These are phyloP conservation scores for Suillus plorans DNA, from an alignment of 768 basidiomycete species.

Conservation along the genomic window DNA sequence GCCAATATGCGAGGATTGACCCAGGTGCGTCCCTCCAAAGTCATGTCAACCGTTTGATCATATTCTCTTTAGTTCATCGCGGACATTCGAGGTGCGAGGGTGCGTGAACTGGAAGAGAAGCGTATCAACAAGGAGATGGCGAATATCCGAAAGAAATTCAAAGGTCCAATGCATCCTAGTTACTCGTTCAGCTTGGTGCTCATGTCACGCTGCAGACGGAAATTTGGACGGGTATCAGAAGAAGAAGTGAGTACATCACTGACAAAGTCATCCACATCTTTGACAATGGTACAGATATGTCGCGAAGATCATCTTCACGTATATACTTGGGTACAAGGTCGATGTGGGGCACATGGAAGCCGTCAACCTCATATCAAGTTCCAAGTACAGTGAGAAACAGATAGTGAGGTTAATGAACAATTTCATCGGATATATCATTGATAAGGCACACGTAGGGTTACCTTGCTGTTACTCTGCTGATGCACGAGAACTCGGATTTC, in stretches of 20 bases:
- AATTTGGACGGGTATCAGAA: slow-evolving; percentile 90
- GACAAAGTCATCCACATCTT: slow-evolving; percentile 10
- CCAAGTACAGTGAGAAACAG: slow-evolving; percentile 98
- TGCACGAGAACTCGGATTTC: slow-evolving; percentile 99
- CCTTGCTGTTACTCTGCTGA: slow-evolving; percentile 91
- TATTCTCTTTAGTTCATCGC: slow-evolving; percentile 80
- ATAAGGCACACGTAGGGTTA: slow-evolving; percentile 66
- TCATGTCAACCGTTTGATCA: background rate
- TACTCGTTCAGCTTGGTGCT: slow-evolving; percentile 5
- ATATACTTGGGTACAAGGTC: slow-evolving; percentile 98
- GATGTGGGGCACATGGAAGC: slow-evolving; percentile 99
- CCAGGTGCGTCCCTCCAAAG: slow-evolving; percentile 54
- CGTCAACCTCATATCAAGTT: slow-evolving; percentile 93
- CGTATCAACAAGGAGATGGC: slow-evolving; percentile 99
- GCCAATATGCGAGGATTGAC: slow-evolving; percentile 90
- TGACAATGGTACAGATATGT: slow-evolving; percentile 69
- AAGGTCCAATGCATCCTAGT: slow-evolving; percentile 52
- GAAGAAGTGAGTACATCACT: slow-evolving; percentile 67
- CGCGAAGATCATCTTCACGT: slow-evolving; percentile 98
- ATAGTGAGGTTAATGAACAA: slow-evolving; percentile 61
- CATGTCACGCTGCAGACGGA: slow-evolving; percentile 52
- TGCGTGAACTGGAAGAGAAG: slow-evolving; percentile 97
- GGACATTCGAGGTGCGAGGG: slow-evolving; percentile 95
- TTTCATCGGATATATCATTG: background rate
- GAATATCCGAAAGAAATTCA: slow-evolving; percentile 98